These are phyloP conservation scores for Sanguinoderma infundibulare DNA, from an alignment of 1,284 basidiomycete species.

Conservation along the genomic window DNA sequence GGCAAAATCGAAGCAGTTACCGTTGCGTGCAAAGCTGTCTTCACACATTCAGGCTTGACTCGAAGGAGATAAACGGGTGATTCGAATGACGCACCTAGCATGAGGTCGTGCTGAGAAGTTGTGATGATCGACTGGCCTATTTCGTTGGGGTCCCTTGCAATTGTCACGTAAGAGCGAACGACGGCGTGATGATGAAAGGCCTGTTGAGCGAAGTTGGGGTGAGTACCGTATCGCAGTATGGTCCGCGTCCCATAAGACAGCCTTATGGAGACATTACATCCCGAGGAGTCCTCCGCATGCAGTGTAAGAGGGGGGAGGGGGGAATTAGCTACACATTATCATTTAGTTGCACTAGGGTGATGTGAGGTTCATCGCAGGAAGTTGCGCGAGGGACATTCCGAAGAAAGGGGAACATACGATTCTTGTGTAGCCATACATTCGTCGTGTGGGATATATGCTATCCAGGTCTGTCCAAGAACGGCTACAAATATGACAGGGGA, in stretches of 20 bases:
- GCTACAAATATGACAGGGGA: not conserved
- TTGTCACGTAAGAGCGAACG: too few relatives aligned
- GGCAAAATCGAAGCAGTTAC: not conserved
- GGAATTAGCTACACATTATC: not conserved
- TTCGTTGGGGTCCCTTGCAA: too few relatives aligned
- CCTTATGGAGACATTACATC: too few relatives aligned
- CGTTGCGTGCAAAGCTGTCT: not conserved
- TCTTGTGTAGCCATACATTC: not conserved
- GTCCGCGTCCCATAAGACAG: too few relatives aligned
- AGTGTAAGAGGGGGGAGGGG: too few relatives aligned
- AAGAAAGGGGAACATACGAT: not conserved
- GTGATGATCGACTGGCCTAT: not conserved
- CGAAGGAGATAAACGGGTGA: not conserved
- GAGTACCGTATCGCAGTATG: too few relatives aligned
- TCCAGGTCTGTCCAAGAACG: not conserved
- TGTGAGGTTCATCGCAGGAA: not conserved
- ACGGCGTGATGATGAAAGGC: too few relatives aligned
- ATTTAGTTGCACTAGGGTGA: not conserved
- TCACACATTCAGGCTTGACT: not conserved
- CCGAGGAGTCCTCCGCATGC: too few relatives aligned
- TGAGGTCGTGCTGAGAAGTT: too few relatives aligned
- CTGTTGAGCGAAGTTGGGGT: too few relatives aligned
- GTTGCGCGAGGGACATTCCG: not conserved
- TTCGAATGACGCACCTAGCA: not conserved
- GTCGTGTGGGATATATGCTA: slow-evolving; percentile 4